These are phyloP conservation scores for Penicillium carneum DNA, from an alignment of 2,329 filamentous ascomycete genomes.

Conservation along the genomic window DNA sequence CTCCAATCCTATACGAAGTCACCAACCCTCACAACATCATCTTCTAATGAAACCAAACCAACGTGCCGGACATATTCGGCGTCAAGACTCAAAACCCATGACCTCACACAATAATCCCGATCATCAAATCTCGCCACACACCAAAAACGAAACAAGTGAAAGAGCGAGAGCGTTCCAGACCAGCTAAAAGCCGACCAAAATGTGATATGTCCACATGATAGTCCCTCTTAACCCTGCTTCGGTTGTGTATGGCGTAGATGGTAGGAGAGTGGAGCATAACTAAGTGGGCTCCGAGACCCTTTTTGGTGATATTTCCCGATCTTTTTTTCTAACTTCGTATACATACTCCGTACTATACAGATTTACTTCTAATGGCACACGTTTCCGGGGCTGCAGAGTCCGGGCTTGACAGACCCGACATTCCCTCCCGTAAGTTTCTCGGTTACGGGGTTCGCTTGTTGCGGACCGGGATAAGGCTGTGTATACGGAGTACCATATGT, in stretches of 20 bases:
- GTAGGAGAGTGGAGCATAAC: background rate
- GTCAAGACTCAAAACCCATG: background rate
- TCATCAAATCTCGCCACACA: background rate
- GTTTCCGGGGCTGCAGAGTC: background rate
- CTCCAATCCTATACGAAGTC: background rate
- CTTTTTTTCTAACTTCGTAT: background rate
- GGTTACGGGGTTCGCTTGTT: conserved; percentile 30
- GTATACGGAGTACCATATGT: background rate
- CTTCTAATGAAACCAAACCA: background rate
- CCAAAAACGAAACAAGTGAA: background rate
- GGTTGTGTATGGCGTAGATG: background rate
- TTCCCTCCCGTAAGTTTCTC: conserved; percentile 36
- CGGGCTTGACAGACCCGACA: conserved; percentile 19
- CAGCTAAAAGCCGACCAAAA: background rate
- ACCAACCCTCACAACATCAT: background rate
- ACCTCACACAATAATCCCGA: background rate
- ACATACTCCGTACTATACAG: background rate
- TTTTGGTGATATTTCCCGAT: background rate
- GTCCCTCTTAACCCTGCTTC: background rate
- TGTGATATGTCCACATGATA: conserved; percentile 15
- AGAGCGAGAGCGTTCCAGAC: conserved; percentile 5
- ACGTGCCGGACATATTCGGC: conserved; percentile 3
- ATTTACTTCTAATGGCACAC: background rate
- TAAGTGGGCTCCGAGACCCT: background rate
- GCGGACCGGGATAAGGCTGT: background rate